Percentiles rank a stretch among this genome's conserved stretches.
phyloP scores from a whole-genome alignment of 306 rosid species.

The Gastrolobium bilobum region DNA sequence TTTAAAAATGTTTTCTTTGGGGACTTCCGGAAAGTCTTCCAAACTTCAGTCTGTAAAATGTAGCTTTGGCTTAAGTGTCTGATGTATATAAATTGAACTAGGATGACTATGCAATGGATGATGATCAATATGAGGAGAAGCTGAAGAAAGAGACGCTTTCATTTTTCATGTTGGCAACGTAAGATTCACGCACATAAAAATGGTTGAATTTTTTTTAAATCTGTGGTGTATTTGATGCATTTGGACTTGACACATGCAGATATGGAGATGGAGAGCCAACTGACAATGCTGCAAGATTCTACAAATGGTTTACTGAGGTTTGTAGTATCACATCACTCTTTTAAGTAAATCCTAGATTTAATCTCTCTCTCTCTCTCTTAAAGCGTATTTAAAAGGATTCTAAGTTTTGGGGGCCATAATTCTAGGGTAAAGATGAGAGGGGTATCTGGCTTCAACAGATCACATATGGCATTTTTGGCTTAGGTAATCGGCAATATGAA shows the following conservation, averaged over 20 bases:
- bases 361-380: constrained; percentile 5
- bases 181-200: constrained; percentile 43
- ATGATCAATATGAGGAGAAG: constrained; percentile 70
- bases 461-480: constrained; percentile 68
- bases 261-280: constrained; percentile 90
- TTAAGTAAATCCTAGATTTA: constrained; percentile 10
- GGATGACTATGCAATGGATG: constrained; percentile 80
- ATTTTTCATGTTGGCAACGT: constrained; percentile 80
- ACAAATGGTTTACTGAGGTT: constrained; percentile 84
- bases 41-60: constrained; percentile 16
- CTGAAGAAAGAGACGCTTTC: constrained; percentile 71
- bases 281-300: constrained; percentile 80
- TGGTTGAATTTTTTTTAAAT: constrained; percentile 7
- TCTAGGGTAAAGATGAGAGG: constrained; percentile 65
- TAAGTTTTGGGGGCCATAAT: constrained; percentile 29
- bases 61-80: constrained; percentile 17
- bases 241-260: constrained; percentile 50
- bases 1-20: background rate
- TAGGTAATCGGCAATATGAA: constrained; percentile 79
- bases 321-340: constrained; percentile 32
- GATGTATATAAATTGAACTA: constrained; percentile 44
- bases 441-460: constrained; percentile 72
- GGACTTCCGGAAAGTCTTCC: background rate
- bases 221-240: constrained; percentile 25
- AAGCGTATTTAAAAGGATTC: background rate